Evolutionary conservation across 345 rosid genomes (phyloP).

Genomic region (Eucalyptus microcorys): DNA sequence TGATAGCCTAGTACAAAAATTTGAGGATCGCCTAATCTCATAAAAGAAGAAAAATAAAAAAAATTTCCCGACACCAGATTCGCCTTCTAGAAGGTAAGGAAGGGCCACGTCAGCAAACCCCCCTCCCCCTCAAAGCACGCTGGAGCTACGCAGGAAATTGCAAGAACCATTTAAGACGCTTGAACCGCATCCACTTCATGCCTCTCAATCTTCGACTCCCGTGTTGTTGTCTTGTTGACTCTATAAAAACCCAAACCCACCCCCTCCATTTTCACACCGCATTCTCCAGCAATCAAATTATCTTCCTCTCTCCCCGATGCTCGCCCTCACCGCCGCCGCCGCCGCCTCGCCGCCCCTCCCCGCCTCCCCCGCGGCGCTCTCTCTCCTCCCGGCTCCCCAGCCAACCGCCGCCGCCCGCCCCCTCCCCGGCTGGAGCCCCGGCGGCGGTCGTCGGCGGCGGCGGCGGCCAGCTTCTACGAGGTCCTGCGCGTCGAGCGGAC

Average conservation of each 20-base stretch:
- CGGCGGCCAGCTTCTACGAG: constrained; percentile 12
- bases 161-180: not conserved
- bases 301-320: not conserved
- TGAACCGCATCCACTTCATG: not conserved
- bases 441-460: not conserved
- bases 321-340: not conserved
- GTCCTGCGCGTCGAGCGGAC: not conserved
- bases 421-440: not conserved
- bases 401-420: not conserved
- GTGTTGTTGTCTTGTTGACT: not conserved
- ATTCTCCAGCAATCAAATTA: not conserved
- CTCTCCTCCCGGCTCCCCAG: not conserved
- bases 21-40: not conserved
- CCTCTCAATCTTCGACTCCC: not conserved
- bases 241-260: not conserved
- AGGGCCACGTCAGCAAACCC: not conserved
- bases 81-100: not conserved
- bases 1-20: not conserved
- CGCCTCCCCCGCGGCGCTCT: not conserved
- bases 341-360: not conserved
- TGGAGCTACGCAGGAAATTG: not conserved
- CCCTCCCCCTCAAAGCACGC: not conserved
- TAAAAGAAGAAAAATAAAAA: not conserved
- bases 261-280: not conserved
- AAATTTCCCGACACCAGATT: not conserved